Conservation (phyloP, 2,329 filamentous ascomycete genomes). For the Aspergillus carbonarius region DNA sequence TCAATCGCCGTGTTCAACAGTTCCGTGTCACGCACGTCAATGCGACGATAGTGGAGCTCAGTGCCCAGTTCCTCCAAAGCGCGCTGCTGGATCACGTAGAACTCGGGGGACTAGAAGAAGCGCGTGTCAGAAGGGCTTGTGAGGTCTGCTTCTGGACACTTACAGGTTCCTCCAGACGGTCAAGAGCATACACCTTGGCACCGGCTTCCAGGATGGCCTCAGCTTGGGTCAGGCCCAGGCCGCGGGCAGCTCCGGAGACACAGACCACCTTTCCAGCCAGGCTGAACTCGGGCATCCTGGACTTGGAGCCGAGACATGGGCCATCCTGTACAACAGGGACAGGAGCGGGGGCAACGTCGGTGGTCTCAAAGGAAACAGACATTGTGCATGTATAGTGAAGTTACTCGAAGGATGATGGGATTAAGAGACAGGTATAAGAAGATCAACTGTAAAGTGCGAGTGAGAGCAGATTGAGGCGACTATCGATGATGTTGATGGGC, state of each 20-base stretch:
- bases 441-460: not conserved
- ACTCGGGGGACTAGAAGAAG: slow-evolving; percentile 52
- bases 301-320: slow-evolving; percentile 32
- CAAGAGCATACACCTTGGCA: slow-evolving; percentile 55
- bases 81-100: slow-evolving; percentile 63
- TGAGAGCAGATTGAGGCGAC: not conserved
- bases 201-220: slow-evolving; percentile 74
- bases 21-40: slow-evolving; percentile 74
- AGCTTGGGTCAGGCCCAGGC: slow-evolving; percentile 70
- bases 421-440: not conserved
- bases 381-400: slow-evolving; percentile 17
- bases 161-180: slow-evolving; percentile 43
- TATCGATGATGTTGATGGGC: slow-evolving; percentile 13
- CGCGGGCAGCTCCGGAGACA: slow-evolving; percentile 69
- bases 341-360: slow-evolving; percentile 25
- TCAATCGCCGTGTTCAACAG: slow-evolving; percentile 66
- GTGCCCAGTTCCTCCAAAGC: slow-evolving; percentile 66
- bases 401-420: not conserved
- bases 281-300: slow-evolving; percentile 69
- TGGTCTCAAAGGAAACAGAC: slow-evolving; percentile 37
- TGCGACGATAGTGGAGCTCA: slow-evolving; percentile 69
- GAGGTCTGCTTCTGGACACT: slow-evolving; percentile 9
- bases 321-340: slow-evolving; percentile 26
- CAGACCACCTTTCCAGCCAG: slow-evolving; percentile 69
- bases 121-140: not conserved